Percentiles rank a stretch among this genome's conserved stretches.
phyloP scores from a whole-genome alignment of 768 basidiomycete genomes.

The Mycena albidolilacea region DNA sequence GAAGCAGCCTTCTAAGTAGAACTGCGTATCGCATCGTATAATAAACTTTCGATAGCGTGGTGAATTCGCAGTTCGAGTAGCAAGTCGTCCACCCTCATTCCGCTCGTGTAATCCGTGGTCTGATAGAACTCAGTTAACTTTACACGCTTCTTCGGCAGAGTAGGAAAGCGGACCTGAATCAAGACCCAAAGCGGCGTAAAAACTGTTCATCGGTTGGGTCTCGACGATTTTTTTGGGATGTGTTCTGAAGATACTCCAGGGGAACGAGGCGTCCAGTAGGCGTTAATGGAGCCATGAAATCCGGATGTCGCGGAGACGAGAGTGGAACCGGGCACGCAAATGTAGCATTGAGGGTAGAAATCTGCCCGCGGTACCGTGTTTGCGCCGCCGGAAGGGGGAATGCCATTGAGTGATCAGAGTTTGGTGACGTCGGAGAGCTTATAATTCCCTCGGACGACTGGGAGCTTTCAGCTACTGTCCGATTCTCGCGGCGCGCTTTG shows the following conservation, averaged over 20 bases:
- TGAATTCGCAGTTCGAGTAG: constrained; percentile 6
- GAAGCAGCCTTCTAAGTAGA: constrained; percentile 15
- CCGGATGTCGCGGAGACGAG: constrained; percentile 37
- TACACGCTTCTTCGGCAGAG: neutral
- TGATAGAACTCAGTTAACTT: neutral
- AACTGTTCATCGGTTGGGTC: constrained; percentile 64
- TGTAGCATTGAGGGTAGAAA: constrained; percentile 29
- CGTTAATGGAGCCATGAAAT: constrained; percentile 27
- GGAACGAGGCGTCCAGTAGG: constrained; percentile 52
- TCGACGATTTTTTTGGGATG: constrained; percentile 52
- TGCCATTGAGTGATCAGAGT: constrained; percentile 22
- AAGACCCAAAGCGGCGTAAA: constrained; percentile 57
- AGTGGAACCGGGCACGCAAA: constrained; percentile 27
- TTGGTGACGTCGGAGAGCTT: constrained; percentile 35
- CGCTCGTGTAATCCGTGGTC: constrained; percentile 17
- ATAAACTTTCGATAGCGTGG: constrained; percentile 7
- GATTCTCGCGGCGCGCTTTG: constrained; percentile 70
- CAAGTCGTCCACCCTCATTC: constrained; percentile 13
- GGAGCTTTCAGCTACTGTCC: constrained; percentile 39
- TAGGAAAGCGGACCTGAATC: constrained; percentile 13
- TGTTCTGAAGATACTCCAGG: constrained; percentile 58
- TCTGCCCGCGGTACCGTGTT: constrained; percentile 40
- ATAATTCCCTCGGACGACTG: constrained; percentile 32
- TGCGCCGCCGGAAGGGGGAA: constrained; percentile 39
- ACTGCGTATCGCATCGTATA: constrained; percentile 6